A percentile compares a stretch with the other conserved stretches of the same genome.
Evolutionary conservation across 1,139 yeast species (phyloP).

Genomic region (Suhomyces choctaworum): DNA sequence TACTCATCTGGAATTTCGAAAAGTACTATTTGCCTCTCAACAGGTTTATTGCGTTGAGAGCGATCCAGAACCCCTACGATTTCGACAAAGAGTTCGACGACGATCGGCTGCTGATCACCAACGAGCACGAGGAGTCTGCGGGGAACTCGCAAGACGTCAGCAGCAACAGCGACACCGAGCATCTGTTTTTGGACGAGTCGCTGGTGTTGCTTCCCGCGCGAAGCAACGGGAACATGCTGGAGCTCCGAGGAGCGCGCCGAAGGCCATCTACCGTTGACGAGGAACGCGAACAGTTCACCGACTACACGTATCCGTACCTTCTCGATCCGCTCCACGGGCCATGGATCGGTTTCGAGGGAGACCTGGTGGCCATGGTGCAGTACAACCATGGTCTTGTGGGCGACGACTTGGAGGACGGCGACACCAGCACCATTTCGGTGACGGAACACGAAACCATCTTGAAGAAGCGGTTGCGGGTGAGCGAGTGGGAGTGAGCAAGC

Average conservation of each 20-base stretch:
- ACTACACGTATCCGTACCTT: slow-evolving; percentile 52
- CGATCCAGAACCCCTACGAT: slow-evolving; percentile 49
- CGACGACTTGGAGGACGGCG: slow-evolving; percentile 27
- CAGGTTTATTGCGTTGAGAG: slow-evolving; percentile 61
- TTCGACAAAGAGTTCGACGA: slow-evolving; percentile 48
- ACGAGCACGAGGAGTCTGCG: slow-evolving; percentile 9
- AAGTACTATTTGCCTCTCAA: slow-evolving; percentile 60
- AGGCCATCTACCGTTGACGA: slow-evolving; percentile 55
- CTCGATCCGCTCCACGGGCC: slow-evolving; percentile 54
- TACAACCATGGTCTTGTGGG: slow-evolving; percentile 18
- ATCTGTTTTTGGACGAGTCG: slow-evolving; percentile 27
- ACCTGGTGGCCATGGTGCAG: slow-evolving; percentile 45
- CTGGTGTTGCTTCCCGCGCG: slow-evolving; percentile 26
- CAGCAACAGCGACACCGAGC: slow-evolving; percentile 13
- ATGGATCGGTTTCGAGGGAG: slow-evolving; percentile 59
- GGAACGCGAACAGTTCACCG: slow-evolving; percentile 52
- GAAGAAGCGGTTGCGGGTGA: slow-evolving; percentile 35
- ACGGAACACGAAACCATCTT: slow-evolving; percentile 28
- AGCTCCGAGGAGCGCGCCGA: slow-evolving; percentile 18
- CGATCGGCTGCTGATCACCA: slow-evolving; percentile 21
- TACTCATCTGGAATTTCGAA: slow-evolving; percentile 57
- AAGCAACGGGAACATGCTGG: neutral
- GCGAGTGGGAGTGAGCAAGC: slow-evolving; percentile 53
- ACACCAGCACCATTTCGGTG: slow-evolving; percentile 21
- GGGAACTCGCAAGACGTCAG: slow-evolving; percentile 5